Conservation (phyloP, 331 rosid genomes). For the Acacia pycnantha region DNA sequence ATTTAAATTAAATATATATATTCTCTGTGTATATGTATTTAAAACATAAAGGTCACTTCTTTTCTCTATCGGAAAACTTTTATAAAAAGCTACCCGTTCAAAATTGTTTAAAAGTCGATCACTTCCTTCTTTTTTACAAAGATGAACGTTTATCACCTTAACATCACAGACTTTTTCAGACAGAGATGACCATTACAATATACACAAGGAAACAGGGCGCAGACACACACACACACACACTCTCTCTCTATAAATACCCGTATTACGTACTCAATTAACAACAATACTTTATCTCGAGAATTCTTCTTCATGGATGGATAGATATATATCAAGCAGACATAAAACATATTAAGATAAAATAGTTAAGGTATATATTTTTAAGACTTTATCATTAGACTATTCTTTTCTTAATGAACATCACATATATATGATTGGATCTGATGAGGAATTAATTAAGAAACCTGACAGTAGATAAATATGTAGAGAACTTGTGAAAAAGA, state of each 20-base stretch:
- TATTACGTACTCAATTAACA: background rate
- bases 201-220: background rate
- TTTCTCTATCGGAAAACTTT: background rate
- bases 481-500: background rate
- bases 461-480: too few species aligned
- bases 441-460: background rate
- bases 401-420: background rate
- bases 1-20: background rate
- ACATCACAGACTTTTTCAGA: background rate
- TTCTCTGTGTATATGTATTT: background rate
- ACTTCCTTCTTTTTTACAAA: background rate
- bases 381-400: background rate
- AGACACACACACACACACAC: background rate
- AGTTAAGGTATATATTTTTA: background rate
- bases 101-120: background rate
- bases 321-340: background rate
- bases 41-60: background rate
- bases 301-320: background rate
- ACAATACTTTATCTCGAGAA: background rate
- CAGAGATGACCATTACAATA: background rate
- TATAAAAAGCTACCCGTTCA: background rate
- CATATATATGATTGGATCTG: background rate
- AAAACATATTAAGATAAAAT: background rate
- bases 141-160: background rate
- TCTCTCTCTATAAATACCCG: background rate